Conservation (phyloP, 2,329 filamentous ascomycete species). For the Blumeriella jaapii region DNA sequence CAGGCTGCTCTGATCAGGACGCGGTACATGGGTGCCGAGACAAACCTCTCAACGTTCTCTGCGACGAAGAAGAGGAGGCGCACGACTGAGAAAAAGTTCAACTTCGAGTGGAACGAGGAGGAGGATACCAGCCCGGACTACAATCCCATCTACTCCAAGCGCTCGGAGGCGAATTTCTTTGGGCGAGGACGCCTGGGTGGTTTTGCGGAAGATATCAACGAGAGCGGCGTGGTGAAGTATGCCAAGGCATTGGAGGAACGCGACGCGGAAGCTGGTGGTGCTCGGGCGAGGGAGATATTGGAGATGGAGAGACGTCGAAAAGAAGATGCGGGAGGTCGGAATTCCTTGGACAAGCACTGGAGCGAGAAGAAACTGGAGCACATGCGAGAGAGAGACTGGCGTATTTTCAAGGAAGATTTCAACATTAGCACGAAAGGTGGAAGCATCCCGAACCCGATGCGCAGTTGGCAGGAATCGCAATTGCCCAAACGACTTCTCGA, state of each 20-base stretch:
- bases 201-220: conserved; percentile 47
- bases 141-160: conserved; percentile 67
- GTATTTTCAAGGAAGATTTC: conserved; percentile 99
- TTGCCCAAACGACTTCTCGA: conserved; percentile 68
- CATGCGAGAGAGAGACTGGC: conserved; percentile 97
- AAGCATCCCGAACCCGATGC: conserved; percentile 89
- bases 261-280: conserved; percentile 63
- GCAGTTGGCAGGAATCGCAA: conserved; percentile 77
- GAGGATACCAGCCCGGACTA: conserved; percentile 84
- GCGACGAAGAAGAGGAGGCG: conserved; percentile 91
- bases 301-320: conserved; percentile 73
- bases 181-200: conserved; percentile 57
- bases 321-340: conserved; percentile 58
- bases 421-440: conserved; percentile 93
- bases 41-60: conserved; percentile 79
- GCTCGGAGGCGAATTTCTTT: conserved; percentile 56
- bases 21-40: conserved; percentile 84
- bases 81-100: conserved; percentile 94
- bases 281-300: conserved; percentile 67
- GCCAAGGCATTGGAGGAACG: conserved; percentile 61
- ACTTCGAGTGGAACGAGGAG: conserved; percentile 93
- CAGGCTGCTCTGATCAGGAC: conserved; percentile 66
- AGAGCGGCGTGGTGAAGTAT: conserved; percentile 43
- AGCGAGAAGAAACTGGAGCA: conserved; percentile 83
- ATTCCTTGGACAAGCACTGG: conserved; percentile 85